A percentile compares a stretch with the other conserved stretches of the same genome.
These are phyloP conservation scores for Neofusicoccum sp. DNA, from an alignment of 2,329 filamentous ascomycete species.

Conservation along the genomic window DNA sequence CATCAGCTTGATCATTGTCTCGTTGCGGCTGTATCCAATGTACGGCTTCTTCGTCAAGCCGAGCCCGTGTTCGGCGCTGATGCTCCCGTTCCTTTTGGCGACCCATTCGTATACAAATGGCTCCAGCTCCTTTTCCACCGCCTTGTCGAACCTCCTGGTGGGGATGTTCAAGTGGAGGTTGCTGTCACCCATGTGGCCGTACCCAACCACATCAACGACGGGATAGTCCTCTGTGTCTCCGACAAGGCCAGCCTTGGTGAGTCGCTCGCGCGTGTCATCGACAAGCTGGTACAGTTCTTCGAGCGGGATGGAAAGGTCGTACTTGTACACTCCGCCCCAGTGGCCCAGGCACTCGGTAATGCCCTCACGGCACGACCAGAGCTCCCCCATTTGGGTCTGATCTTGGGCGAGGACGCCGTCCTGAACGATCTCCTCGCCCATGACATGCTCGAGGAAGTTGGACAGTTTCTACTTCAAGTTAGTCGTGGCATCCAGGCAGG, in stretches of 20 bases:
- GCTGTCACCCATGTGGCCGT: conserved; percentile 96
- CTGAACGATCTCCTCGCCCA: conserved; percentile 79
- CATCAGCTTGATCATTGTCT: conserved; percentile 87
- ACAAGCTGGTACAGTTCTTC: conserved; percentile 84
- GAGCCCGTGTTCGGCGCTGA: conserved; percentile 93
- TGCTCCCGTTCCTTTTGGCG: conserved; percentile 79
- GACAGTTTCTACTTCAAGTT: conserved; percentile 69
- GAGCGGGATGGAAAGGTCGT: conserved; percentile 93
- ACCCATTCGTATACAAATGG: conserved; percentile 99
- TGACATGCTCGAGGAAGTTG: conserved; percentile 84
- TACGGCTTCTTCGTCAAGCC: conserved; percentile 95
- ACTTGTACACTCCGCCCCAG: conserved; percentile 96
- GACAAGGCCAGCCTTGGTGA: conserved; percentile 72
- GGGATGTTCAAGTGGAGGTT: conserved; percentile 93
- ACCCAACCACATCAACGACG: conserved; percentile 87
- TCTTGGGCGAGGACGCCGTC: conserved; percentile 93
- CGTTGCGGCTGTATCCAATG: conserved; percentile 86
- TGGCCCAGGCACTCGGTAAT: conserved; percentile 87
- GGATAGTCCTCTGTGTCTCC: conserved; percentile 70
- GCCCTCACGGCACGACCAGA: conserved; percentile 93
- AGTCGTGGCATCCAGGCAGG: conserved; percentile 4
- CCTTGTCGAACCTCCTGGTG: conserved; percentile 77
- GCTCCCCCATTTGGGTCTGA: conserved; percentile 78
- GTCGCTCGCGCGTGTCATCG: conserved; percentile 73
- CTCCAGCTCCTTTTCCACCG: conserved; percentile 83